Conservation (phyloP, 78 protist species). For the Chrysochromulina parva region DNA sequence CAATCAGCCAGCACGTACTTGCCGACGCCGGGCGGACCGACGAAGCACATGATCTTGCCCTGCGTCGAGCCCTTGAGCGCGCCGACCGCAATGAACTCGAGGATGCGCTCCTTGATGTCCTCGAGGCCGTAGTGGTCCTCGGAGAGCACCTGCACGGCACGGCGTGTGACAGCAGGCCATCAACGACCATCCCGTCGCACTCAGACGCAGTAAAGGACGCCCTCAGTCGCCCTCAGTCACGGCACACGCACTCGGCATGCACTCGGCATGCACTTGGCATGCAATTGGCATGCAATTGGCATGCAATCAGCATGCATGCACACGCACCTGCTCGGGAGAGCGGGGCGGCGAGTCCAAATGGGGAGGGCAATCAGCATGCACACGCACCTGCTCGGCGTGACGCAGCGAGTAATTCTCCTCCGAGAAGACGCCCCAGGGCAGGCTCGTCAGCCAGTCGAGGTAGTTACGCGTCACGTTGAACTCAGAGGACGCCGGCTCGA, state of each 20-base stretch:
- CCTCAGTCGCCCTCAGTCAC: no score
- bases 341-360: no score
- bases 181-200: no score
- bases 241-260: no score
- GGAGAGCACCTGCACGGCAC: neutral
- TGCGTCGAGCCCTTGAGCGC: constrained; percentile 51
- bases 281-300: no score
- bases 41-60: constrained; percentile 91
- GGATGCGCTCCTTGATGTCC: constrained; percentile 91
- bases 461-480: constrained; percentile 87
- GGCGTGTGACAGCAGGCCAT: no score
- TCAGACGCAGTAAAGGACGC: no score
- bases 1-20: no score
- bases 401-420: constrained; percentile 58
- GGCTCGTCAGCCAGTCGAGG: constrained; percentile 89
- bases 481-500: constrained; percentile 79
- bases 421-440: constrained; percentile 80
- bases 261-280: no score
- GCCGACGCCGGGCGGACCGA: constrained; percentile 86
- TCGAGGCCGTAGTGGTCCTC: constrained; percentile 43
- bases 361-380: no score
- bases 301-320: no score
- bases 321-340: no score
- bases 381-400: neutral
- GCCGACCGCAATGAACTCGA: constrained; percentile 91